Conservation (phyloP, 2,329 filamentous ascomycete genomes). For the Aureobasidium vineae region DNA sequence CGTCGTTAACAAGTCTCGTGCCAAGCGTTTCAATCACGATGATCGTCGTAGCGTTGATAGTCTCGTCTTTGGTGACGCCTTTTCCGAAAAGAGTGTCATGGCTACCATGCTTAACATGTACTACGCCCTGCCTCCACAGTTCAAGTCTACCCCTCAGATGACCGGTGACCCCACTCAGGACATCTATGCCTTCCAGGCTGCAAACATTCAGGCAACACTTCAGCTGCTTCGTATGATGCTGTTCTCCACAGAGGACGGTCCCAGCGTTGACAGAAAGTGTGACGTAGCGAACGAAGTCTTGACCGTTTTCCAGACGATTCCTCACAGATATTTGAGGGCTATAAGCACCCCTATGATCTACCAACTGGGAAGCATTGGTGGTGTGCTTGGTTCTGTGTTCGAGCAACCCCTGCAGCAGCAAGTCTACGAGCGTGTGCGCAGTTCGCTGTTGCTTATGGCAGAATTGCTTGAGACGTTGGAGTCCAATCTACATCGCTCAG, state of each 20-base stretch:
- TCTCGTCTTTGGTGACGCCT: conserved; percentile 33
- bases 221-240: conserved; percentile 52
- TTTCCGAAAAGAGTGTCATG: conserved; percentile 36
- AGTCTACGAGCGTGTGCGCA: conserved; percentile 45
- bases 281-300: conserved; percentile 49
- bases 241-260: conserved; percentile 30
- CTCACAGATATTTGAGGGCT: conserved; percentile 48
- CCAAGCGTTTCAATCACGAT: conserved; percentile 33
- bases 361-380: conserved; percentile 52
- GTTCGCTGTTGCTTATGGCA: conserved; percentile 47
- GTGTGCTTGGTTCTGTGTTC: conserved; percentile 51
- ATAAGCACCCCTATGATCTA: conserved; percentile 52
- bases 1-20: conserved; percentile 37
- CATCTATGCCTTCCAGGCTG: conserved; percentile 50
- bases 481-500: conserved; percentile 43
- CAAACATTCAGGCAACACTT: conserved; percentile 52
- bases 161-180: conserved; percentile 42
- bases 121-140: conserved; percentile 34
- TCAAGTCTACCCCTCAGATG: conserved; percentile 34
- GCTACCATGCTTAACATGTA: conserved; percentile 36
- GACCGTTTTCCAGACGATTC: conserved; percentile 46
- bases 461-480: conserved; percentile 49
- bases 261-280: conserved; percentile 46
- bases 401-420: conserved; percentile 45
- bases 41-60: conserved; percentile 28